These are phyloP conservation scores for Gaertneriomyces semiglobifer DNA, from an alignment of 192 early-diverging fungal genomes.

Conservation along the genomic window DNA sequence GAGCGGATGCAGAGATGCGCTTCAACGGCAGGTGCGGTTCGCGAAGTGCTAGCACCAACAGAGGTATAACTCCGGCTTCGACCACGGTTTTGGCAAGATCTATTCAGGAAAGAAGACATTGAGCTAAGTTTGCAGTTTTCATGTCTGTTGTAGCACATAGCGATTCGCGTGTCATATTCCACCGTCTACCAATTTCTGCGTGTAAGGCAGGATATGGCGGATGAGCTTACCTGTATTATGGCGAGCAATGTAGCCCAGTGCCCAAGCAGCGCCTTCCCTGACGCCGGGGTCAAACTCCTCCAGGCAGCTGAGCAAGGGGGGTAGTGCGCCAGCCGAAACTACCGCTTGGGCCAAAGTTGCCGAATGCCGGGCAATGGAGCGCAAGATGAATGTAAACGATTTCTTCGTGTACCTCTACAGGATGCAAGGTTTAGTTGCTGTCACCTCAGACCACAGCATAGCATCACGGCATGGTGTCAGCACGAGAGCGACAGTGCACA, in stretches of 20 bases:
- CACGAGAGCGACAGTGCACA: too few relatives aligned
- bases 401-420: conserved; percentile 59
- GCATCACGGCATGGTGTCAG: not conserved
- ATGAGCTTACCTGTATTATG: conserved; percentile 47
- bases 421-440: not conserved
- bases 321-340: conserved; percentile 51
- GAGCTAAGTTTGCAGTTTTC: too few relatives aligned
- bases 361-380: conserved; percentile 57
- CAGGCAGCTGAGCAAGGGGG: conserved; percentile 50
- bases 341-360: conserved; percentile 53
- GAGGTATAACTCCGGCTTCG: conserved; percentile 53
- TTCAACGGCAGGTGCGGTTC: conserved; percentile 53
- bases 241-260: conserved; percentile 58
- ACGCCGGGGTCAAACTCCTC: conserved; percentile 64
- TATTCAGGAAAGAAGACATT: conserved; percentile 7
- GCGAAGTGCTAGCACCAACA: conserved; percentile 56
- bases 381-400: conserved; percentile 54
- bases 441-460: not conserved
- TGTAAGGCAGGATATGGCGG: not conserved
- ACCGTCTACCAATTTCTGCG: not conserved
- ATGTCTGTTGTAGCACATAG: too few relatives aligned
- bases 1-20: conserved; percentile 54
- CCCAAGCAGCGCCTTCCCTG: conserved; percentile 59
- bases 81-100: conserved; percentile 57
- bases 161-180: too few relatives aligned